phyloP scores from a whole-genome alignment of 345 rosid genomes.

The Salix koriyanagi region DNA sequence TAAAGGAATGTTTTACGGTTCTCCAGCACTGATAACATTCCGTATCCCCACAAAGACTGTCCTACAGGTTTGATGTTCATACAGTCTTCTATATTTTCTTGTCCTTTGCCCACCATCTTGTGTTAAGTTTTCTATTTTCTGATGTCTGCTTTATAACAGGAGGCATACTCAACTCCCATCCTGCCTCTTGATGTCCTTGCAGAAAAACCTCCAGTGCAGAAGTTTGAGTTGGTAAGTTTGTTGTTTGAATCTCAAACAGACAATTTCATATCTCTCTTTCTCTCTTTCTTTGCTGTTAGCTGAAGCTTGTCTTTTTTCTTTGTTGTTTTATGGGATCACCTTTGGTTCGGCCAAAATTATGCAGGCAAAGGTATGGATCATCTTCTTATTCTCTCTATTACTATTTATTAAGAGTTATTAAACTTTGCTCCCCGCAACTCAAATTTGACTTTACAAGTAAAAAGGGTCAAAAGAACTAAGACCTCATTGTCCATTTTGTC shows the following conservation, averaged over 20 bases:
- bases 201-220: constrained; percentile 66
- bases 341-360: constrained; percentile 21
- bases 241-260: not conserved
- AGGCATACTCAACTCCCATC: constrained; percentile 78
- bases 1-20: constrained; percentile 70
- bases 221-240: constrained; percentile 56
- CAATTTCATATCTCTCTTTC: not conserved
- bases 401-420: not conserved
- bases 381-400: not conserved
- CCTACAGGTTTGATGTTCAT: constrained; percentile 54
- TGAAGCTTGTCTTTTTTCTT: constrained; percentile 15
- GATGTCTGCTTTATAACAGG: constrained; percentile 37
- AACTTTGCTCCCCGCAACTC: not conserved
- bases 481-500: not conserved
- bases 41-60: constrained; percentile 78
- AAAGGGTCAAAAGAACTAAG: not conserved
- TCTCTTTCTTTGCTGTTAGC: constrained; percentile 5
- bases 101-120: not conserved
- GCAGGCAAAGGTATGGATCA: constrained; percentile 79
- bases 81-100: not conserved
- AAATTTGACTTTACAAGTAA: not conserved
- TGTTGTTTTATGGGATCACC: constrained; percentile 38
- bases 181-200: constrained; percentile 84
- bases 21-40: constrained; percentile 86
- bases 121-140: not conserved